phyloP scores from a whole-genome alignment of 1,284 basidiomycete genomes.

The Naganishia sp. region DNA sequence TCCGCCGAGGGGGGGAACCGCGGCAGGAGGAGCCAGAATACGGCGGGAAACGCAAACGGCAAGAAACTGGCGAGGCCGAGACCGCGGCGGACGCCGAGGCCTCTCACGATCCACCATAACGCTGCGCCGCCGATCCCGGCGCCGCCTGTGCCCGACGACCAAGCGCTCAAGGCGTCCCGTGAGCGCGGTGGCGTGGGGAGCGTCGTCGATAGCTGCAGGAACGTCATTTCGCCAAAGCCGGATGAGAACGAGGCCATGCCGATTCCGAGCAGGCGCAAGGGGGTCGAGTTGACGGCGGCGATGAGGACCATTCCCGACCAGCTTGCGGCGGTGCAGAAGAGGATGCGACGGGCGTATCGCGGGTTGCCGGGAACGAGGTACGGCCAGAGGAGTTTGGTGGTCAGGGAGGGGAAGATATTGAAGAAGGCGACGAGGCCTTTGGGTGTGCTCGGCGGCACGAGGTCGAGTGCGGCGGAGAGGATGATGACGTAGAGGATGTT shows the following conservation, averaged over 20 bases:
- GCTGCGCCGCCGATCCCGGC: conserved; percentile 90
- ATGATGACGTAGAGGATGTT: conserved; percentile 88
- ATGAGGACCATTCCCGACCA: conserved; percentile 83
- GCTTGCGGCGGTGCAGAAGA: conserved; percentile 72
- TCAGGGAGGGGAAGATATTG: conserved; percentile 74
- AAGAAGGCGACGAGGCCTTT: conserved; percentile 88
- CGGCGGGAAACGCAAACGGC: conserved; percentile 32
- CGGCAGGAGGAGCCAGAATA: conserved; percentile 34
- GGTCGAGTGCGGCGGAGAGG: conserved; percentile 88
- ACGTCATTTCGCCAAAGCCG: conserved; percentile 91
- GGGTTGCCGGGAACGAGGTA: conserved; percentile 81
- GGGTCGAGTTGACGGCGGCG: conserved; percentile 69
- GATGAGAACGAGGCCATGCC: conserved; percentile 85
- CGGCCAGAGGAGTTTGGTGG: conserved; percentile 89
- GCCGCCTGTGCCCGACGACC: conserved; percentile 88
- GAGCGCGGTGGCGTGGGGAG: conserved; percentile 59
- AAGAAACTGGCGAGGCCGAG: conserved; percentile 67
- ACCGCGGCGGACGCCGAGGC: conserved; percentile 77
- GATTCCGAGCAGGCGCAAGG: conserved; percentile 79
- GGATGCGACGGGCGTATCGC: conserved; percentile 71
- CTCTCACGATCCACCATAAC: conserved; percentile 90
- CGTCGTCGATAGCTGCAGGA: conserved; percentile 87
- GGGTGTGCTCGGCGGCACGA: conserved; percentile 84
- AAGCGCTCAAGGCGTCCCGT: conserved; percentile 62
- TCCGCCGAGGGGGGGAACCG: conserved; percentile 10